Conservation (phyloP, 345 rosid species). For the Bruguiera parviflora region DNA sequence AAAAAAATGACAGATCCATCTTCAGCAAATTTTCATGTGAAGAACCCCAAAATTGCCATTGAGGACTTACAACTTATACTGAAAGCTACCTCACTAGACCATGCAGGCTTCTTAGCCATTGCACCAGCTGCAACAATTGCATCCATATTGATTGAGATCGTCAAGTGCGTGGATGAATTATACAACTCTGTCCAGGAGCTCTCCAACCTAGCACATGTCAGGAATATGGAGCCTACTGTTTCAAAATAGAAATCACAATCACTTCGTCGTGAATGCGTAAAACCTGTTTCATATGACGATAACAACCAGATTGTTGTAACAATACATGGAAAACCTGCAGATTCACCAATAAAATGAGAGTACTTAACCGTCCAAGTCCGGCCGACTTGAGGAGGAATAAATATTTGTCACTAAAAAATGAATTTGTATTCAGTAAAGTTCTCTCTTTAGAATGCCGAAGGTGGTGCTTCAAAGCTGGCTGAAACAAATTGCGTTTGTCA, state of each 20-base stretch:
- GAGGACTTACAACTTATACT: conserved; percentile 18
- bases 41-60: conserved; percentile 17
- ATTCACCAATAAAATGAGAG: conserved; percentile 26
- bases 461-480: too few relatives aligned
- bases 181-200: conserved; percentile 23
- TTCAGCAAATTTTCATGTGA: conserved; percentile 14
- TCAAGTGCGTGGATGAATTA: conserved; percentile 20
- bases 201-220: conserved; percentile 20
- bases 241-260: conserved; percentile 34
- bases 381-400: conserved; percentile 24
- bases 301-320: conserved; percentile 37
- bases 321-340: conserved; percentile 25
- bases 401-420: conserved; percentile 11
- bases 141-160: conserved; percentile 23
- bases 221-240: conserved; percentile 10
- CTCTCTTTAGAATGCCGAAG: background rate
- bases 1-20: conserved; percentile 27
- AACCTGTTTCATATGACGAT: conserved; percentile 44
- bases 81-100: conserved; percentile 12
- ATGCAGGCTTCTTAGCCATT: conserved; percentile 10
- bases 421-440: background rate
- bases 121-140: conserved; percentile 41
- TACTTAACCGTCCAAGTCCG: conserved; percentile 15
- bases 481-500: too few relatives aligned
- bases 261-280: conserved; percentile 56